phyloP scores from a whole-genome alignment of 352 stramenopile species.

The Phytophthora ohioensis region DNA sequence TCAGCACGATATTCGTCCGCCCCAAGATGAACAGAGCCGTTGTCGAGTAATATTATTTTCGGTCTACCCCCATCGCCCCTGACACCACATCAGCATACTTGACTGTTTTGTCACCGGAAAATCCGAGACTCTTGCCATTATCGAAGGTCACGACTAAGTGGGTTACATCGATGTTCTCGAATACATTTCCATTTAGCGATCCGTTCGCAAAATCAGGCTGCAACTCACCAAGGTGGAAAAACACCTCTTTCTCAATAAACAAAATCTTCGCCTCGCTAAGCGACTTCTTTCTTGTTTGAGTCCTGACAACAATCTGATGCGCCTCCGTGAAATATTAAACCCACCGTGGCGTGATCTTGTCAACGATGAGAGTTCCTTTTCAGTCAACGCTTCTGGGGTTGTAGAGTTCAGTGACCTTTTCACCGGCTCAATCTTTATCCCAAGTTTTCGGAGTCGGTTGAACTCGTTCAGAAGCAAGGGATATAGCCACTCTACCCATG shows the following conservation, averaged over 20 bases:
- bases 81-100: constrained; percentile 15
- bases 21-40: not conserved
- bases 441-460: not conserved
- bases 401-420: not conserved
- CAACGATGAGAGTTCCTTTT: not conserved
- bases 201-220: constrained; percentile 5
- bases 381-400: not conserved
- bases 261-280: constrained; percentile 1
- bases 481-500: constrained; percentile 1
- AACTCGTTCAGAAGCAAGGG: constrained; percentile 2
- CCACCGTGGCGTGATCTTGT: constrained; percentile 6
- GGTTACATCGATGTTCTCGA: constrained; percentile 9
- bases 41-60: constrained; percentile 18
- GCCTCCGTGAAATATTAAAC: constrained; percentile 7
- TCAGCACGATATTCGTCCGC: constrained; percentile 1
- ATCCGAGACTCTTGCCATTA: constrained; percentile 4
- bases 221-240: constrained; percentile 8
- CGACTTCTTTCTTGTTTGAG: not conserved
- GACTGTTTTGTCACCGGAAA: not conserved
- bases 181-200: constrained; percentile 1
- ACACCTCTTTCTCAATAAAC: constrained; percentile 6
- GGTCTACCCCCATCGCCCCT: not conserved
- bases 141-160: constrained; percentile 4
- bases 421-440: not conserved
- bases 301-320: constrained; percentile 7